Conservation (phyloP, 345 rosid species). For the Dipteronia sinensis region DNA sequence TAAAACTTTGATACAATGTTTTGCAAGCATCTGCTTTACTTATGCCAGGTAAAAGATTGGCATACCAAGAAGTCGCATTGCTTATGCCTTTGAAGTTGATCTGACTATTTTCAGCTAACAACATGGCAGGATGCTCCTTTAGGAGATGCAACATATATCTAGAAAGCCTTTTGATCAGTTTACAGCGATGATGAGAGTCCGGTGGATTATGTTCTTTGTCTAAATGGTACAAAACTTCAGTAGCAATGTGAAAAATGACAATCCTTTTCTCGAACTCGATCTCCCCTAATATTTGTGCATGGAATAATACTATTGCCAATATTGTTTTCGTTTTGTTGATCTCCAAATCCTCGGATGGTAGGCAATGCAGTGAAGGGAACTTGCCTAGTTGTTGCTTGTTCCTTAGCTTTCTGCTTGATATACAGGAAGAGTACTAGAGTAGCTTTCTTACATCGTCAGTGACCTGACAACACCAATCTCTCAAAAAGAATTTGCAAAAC, state of each 20-base stretch:
- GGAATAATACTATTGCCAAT: no score
- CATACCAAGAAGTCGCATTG: no score
- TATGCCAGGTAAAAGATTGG: no score
- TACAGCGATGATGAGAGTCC: background rate
- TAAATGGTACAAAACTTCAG: background rate
- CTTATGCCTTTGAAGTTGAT: background rate
- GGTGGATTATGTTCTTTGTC: no score
- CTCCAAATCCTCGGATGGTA: no score
- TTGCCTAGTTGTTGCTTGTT: background rate
- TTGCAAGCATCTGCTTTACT: no score
- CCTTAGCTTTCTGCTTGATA: background rate
- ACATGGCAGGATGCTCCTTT: conserved; percentile 6
- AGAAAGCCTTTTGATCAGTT: conserved; percentile 5
- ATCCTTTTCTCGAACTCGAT: conserved; percentile 10
- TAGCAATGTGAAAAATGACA: conserved; percentile 20
- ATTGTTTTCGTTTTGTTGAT: no score
- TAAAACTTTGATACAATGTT: no score
- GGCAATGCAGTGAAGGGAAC: no score
- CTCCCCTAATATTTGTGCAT: no score
- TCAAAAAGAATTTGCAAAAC: no score
- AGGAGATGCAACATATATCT: conserved; percentile 21
- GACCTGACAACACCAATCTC: background rate
- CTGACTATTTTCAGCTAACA: background rate
- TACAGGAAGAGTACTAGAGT: background rate
- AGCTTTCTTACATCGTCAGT: background rate